phyloP scores from a whole-genome alignment of 2,329 filamentous ascomycete species.

The Calonectria hongkongensis region DNA sequence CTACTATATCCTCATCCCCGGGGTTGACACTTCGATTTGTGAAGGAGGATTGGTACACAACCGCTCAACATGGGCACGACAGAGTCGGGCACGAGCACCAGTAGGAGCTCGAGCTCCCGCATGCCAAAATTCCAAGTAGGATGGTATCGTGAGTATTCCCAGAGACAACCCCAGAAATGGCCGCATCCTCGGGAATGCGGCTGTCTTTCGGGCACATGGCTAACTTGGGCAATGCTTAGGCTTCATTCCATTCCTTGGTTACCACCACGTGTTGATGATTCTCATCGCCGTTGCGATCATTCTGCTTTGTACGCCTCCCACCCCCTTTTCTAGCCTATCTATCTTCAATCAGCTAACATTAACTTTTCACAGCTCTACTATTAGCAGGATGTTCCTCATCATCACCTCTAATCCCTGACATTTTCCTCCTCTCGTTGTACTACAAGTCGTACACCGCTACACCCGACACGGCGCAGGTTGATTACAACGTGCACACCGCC shows the following conservation, averaged over 20 bases:
- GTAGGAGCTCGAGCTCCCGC: slow-evolving; percentile 53
- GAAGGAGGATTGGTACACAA: slow-evolving; percentile 46
- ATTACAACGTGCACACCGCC: slow-evolving; percentile 89
- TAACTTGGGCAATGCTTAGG: slow-evolving; percentile 64
- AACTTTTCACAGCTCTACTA: slow-evolving; percentile 80
- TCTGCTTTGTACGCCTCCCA: slow-evolving; percentile 86
- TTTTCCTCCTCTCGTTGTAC: slow-evolving; percentile 99
- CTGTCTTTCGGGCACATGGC: slow-evolving; percentile 35
- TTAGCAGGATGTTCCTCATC: slow-evolving; percentile 97
- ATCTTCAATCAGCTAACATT: slow-evolving; percentile 38
- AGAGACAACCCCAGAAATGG: background rate
- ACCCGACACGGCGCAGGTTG: slow-evolving; percentile 90
- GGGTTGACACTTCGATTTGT: slow-evolving; percentile 37
- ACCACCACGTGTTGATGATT: slow-evolving; percentile 96
- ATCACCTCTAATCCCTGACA: slow-evolving; percentile 93
- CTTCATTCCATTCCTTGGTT: slow-evolving; percentile 81
- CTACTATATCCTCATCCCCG: slow-evolving; percentile 39
- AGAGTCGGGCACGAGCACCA: slow-evolving; percentile 53
- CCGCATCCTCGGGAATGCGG: slow-evolving; percentile 44
- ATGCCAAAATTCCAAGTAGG: slow-evolving; percentile 66
- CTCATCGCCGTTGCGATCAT: slow-evolving; percentile 95
- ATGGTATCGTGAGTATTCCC: slow-evolving; percentile 68
- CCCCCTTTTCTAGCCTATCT: background rate
- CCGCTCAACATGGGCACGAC: slow-evolving; percentile 50
- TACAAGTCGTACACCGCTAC: slow-evolving; percentile 90